A percentile compares a stretch with the other conserved stretches of the same genome.
phyloP scores from a whole-genome alignment of 257 asterid genomes.

The Leptodermis oblonga region DNA sequence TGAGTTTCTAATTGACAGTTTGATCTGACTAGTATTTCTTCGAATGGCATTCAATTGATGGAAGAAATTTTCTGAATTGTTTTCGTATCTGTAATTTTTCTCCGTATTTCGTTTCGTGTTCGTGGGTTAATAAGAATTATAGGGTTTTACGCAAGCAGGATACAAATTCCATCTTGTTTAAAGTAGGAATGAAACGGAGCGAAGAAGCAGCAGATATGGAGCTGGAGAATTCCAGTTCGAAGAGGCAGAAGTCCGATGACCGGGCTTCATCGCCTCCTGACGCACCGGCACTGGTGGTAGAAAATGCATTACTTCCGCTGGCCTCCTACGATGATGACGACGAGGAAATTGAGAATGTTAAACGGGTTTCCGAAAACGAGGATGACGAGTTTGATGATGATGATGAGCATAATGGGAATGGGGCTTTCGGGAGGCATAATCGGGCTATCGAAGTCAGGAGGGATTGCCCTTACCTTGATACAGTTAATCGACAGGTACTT shows the following conservation, averaged over 20 bases:
- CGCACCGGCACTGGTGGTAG: conserved; percentile 32
- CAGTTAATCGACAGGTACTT: conserved; percentile 91
- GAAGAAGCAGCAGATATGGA: conserved; percentile 9
- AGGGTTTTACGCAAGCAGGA: background rate
- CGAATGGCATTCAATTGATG: too few relatives aligned
- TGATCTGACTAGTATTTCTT: too few relatives aligned
- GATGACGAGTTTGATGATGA: conserved; percentile 46
- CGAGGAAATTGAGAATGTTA: conserved; percentile 53
- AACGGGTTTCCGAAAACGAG: conserved; percentile 15
- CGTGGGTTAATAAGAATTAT: too few relatives aligned
- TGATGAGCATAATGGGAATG: conserved; percentile 25
- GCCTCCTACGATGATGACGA: conserved; percentile 75
- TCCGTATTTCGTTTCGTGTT: too few relatives aligned
- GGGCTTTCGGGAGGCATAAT: conserved; percentile 35
- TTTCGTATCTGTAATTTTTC: too few relatives aligned
- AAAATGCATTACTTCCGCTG: conserved; percentile 70
- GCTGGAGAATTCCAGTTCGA: conserved; percentile 36
- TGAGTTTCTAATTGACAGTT: background rate
- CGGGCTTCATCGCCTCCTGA: conserved; percentile 14
- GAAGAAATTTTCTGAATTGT: background rate
- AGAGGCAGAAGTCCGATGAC: conserved; percentile 45
- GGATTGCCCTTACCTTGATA: conserved; percentile 96
- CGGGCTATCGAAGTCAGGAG: conserved; percentile 73
- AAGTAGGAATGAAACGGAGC: background rate
- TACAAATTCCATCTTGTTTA: background rate